phyloP scores from a whole-genome alignment of 75 land plant genomes.

The Larix kaempferi region DNA sequence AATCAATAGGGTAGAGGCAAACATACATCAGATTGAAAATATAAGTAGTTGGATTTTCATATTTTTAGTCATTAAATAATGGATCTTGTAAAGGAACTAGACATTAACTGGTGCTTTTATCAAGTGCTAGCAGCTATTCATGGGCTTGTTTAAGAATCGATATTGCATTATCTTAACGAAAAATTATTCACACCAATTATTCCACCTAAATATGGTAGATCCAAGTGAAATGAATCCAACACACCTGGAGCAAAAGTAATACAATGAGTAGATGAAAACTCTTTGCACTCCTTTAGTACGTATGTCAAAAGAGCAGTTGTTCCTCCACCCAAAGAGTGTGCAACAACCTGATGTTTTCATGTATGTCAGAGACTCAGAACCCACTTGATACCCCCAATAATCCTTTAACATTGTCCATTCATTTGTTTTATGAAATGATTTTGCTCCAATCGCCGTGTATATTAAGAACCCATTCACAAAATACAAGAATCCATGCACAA shows the following conservation, averaged over 20 bases:
- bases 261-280: slow-evolving; percentile 68
- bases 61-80: not conserved
- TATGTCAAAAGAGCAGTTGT: slow-evolving; percentile 96
- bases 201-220: not conserved
- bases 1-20: too few relatives aligned
- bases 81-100: not conserved
- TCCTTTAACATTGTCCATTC: not conserved
- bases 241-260: slow-evolving; percentile 98
- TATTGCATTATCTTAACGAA: not conserved
- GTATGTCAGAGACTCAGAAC: not conserved
- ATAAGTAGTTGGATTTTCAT: not conserved
- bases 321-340: slow-evolving; percentile 98
- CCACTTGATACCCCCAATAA: not conserved
- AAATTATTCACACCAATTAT: too few relatives aligned
- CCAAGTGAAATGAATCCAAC: not conserved
- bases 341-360: slow-evolving; percentile 70
- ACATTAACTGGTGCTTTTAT: not conserved
- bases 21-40: not conserved
- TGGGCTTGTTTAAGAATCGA: not conserved
- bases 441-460: too few relatives aligned
- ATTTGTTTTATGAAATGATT: too few relatives aligned
- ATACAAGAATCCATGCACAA: too few relatives aligned
- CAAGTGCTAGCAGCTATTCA: not conserved
- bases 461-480: too few relatives aligned
- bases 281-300: slow-evolving; percentile 77